A percentile compares a stretch with the other conserved stretches of the same genome.
phyloP scores from a whole-genome alignment of 1,139 yeast genomes.

The Nakaseomyces kungkrabaensis region DNA sequence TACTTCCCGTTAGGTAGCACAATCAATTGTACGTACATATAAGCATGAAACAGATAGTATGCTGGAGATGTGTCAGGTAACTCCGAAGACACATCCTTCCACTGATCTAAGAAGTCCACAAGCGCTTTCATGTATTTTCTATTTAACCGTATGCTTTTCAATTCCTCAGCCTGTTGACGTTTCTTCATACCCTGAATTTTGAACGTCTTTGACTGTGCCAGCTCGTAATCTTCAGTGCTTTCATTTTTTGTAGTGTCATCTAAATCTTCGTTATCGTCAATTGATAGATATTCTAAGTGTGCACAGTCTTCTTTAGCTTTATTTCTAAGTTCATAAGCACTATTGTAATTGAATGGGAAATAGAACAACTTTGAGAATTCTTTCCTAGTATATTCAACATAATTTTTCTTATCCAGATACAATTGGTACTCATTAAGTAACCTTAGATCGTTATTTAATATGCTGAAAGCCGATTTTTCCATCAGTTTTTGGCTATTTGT shows the following conservation, averaged over 20 bases:
- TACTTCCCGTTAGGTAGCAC: slow-evolving; percentile 8
- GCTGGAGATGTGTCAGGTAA: not conserved
- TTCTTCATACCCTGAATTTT: slow-evolving; percentile 10
- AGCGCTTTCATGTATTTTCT: slow-evolving; percentile 15
- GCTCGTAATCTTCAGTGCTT: slow-evolving; percentile 1
- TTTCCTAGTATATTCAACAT: slow-evolving; percentile 55
- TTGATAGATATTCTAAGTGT: slow-evolving; percentile 15
- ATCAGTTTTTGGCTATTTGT: slow-evolving; percentile 7
- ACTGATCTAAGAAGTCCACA: slow-evolving; percentile 12
- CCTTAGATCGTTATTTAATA: slow-evolving; percentile 15
- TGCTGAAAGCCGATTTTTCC: slow-evolving; percentile 16
- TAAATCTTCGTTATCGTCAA: slow-evolving; percentile 13
- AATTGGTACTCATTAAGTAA: slow-evolving; percentile 45
- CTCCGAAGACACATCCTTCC: slow-evolving; percentile 14
- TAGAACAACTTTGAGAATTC: slow-evolving; percentile 50
- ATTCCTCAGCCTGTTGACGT: slow-evolving; percentile 13
- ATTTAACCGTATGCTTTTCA: slow-evolving; percentile 49
- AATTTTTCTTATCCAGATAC: slow-evolving; percentile 52
- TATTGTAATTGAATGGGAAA: slow-evolving; percentile 80
- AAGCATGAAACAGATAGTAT: slow-evolving; percentile 15
- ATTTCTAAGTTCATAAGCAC: slow-evolving; percentile 48
- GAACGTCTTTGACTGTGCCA: slow-evolving; percentile 25
- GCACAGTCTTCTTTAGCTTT: slow-evolving; percentile 33
- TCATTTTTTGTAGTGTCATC: slow-evolving; percentile 11
- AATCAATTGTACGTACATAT: slow-evolving; percentile 19